Base-by-base conservation (phyloP, 2,329 filamentous ascomycete genomes). In the Cryoendolithus antarcticus region DNA sequence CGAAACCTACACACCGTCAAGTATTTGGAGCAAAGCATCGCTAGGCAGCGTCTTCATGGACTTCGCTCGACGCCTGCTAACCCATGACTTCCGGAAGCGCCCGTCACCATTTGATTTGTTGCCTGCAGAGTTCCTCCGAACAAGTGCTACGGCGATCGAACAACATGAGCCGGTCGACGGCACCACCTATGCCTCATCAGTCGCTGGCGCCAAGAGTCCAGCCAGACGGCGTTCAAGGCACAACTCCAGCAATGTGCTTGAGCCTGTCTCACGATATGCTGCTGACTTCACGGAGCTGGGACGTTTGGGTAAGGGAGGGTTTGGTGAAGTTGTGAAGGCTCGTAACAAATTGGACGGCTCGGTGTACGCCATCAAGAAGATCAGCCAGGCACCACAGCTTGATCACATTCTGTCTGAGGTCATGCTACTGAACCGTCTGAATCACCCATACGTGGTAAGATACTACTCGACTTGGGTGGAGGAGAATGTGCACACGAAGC, bases 381-480 rank as follows among this genome's bases (percentile, higher is more conserved):
- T 98, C 45, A 85, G 79, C 1, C 84, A 91, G 49, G 72, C 79
- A 9, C 68, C 71, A 4, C 54, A 72, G 43, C 84, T 82, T 42
- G 88, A 82, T 1, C 83, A 94, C 55, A 79, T 88, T 9, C 59
- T 89, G 19, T 86, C 83, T 39, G 84, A 91, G 59, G 89, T 95
- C 31, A 81, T 88, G 57, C 65, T 96, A 6, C 69, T 98, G 10
- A 93, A 88, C n/a, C 77, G 86, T 43, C 72, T 98, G 41, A 95
- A 93, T 52, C 89, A 96, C 59, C 88, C 88, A 3, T 78, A 78
- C 48, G 75, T 82, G 11, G 86, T 95, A 42, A 78, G 91, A 34
- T 98, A 98, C 59, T 95, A 88, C 61, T 88, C 86, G 39, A 88
- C 91, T 2, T 98, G 91, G 91, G 75, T 91, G 1, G 89, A 96